Base-by-base conservation (phyloP, 805 yeast genomes). In the Torulaspora indica region DNA sequence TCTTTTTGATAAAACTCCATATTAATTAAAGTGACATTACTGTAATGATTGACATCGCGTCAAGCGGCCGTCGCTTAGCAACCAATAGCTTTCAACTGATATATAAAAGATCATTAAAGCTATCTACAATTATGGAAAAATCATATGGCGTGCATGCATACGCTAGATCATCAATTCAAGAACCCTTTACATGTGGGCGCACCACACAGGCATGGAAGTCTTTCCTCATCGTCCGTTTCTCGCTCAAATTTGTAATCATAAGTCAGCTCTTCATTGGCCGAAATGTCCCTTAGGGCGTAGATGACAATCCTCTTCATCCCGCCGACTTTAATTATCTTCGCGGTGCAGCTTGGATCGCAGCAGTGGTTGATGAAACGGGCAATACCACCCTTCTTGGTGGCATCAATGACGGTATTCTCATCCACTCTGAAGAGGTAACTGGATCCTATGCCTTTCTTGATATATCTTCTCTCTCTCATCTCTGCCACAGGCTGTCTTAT, bases 351-450 rank as follows among this genome's bases (percentile, higher is more conserved):
- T 1, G 99, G 99, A 42, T 84, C 85, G 68, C 99, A 93, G 63
- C 97, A 89, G 64, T 93, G 99, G 57, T 93, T 93, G 63, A 93
- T 93, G 59, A 93, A 93, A 48, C 98, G 73, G 0, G 98, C 98
- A 57, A 90, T 90, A 3, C 98, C 97, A 22, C 99, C 99, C 51
- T 82, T 85, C 61, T 90, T 91, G 0, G 98, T 91, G 5, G 99
- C 98, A 68, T 93, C 99, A 43, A 93, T 85, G 7, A 93, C 97
- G 0, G 95, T 87, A 53, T 85, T 85, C 59, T 89, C 96, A 60
- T 93, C 98, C 35, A 93, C 82, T 52, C 98, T 73, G 67, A 93
- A 93, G 43, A 93, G 68, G 62, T 93, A 93, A 48, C 95, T 84
- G 2, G 98, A 91, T 17, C 98, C 98, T 53, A 93, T 89, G 25